A percentile compares a stretch with the other conserved stretches of the same genome.
Conservation (phyloP, 139 green algal genomes). For the Chlamydomonas sphaeroides region DNA sequence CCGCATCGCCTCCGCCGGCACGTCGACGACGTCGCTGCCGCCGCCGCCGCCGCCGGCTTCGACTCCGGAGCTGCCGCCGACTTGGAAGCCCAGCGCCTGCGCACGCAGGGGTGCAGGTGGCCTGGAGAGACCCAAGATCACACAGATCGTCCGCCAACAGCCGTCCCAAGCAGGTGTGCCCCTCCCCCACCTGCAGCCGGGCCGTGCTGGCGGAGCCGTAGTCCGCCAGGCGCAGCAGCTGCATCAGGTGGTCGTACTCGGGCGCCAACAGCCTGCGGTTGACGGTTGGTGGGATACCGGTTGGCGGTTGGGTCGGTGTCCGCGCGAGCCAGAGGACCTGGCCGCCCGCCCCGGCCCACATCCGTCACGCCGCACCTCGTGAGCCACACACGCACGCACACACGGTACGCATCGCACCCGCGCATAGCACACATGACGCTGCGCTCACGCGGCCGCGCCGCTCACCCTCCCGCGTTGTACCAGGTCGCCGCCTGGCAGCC, state of each 20-base stretch:
- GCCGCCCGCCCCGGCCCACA: no score
- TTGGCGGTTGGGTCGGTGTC: neutral
- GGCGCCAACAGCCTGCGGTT: constrained; percentile 11
- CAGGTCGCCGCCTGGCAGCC: constrained; percentile 23
- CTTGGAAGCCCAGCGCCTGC: neutral
- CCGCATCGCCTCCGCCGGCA: neutral
- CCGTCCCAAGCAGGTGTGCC: neutral
- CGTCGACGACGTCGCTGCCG: neutral
- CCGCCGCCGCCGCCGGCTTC: neutral
- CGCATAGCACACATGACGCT: no score
- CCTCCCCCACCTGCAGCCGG: neutral
- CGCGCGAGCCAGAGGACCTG: neutral
- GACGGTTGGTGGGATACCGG: neutral
- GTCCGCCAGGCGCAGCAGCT: constrained; percentile 3
- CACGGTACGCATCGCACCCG: no score
- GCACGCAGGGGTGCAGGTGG: neutral
- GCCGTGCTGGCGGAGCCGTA: no score
- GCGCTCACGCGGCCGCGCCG: neutral
- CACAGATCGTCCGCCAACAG: neutral
- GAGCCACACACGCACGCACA: no score
- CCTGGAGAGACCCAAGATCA: neutral
- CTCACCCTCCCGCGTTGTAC: constrained; percentile 27
- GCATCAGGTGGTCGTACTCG: constrained; percentile 32
- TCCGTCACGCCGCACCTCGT: neutral
- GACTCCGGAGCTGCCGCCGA: neutral